Percentiles rank a stretch among this genome's conserved stretches.
Evolutionary conservation across 2,329 filamentous ascomycete genomes (phyloP).

Genomic region (Aplosporella prunicola): DNA sequence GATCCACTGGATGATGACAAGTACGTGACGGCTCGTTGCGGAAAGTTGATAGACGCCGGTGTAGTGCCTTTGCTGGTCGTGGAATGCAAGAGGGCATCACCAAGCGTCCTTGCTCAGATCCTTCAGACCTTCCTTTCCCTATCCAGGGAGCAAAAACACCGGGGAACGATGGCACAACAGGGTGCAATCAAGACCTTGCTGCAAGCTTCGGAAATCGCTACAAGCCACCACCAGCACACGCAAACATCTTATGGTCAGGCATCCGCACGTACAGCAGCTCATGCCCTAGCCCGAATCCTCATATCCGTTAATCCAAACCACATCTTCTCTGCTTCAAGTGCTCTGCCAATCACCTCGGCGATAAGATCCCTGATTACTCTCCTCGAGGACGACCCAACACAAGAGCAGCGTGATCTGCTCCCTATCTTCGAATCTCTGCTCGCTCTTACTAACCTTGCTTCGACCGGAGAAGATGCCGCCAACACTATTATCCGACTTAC

Average conservation of each 20-base stretch:
- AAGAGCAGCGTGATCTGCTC: constrained; percentile 59
- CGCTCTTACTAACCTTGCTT: constrained; percentile 88
- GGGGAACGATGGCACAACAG: constrained; percentile 79
- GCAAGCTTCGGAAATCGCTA: constrained; percentile 55
- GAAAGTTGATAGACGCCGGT: constrained; percentile 67
- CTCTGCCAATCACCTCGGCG: constrained; percentile 63
- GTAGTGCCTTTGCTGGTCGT: constrained; percentile 68
- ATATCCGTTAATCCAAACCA: constrained; percentile 79
- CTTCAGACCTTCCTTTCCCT: constrained; percentile 70
- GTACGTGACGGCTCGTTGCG: constrained; percentile 66
- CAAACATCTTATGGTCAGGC: constrained; percentile 29
- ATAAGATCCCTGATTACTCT: constrained; percentile 73
- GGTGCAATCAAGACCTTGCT: constrained; percentile 83
- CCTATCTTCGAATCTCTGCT: constrained; percentile 85
- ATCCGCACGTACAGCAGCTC: constrained; percentile 52
- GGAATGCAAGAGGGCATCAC: constrained; percentile 63
- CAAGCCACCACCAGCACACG: constrained; percentile 36
- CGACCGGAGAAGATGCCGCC: constrained; percentile 54
- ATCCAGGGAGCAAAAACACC: constrained; percentile 61
- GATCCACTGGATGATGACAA: constrained; percentile 67
- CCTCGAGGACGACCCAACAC: constrained; percentile 53
- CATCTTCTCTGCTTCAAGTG: constrained; percentile 71
- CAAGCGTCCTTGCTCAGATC: constrained; percentile 61
- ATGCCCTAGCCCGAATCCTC: constrained; percentile 73
- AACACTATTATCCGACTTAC: constrained; percentile 62